These are phyloP conservation scores for Dothiorella sarmentorum DNA, from an alignment of 2,329 filamentous ascomycete species.

Conservation along the genomic window DNA sequence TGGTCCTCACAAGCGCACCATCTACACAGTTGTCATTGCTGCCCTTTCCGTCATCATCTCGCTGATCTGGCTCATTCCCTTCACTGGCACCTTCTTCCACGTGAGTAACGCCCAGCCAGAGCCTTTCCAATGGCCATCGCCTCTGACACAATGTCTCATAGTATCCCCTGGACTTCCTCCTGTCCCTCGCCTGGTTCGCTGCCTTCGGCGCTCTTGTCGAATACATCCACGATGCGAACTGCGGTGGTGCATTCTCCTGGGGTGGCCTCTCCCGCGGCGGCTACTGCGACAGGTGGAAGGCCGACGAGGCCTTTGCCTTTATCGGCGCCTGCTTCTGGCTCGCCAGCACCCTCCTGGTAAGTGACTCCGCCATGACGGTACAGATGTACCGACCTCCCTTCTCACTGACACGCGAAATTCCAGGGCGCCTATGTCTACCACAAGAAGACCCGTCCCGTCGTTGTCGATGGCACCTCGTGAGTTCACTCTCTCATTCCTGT, in stretches of 20 bases:
- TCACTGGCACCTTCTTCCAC: conserved; percentile 62
- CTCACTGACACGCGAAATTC: not conserved
- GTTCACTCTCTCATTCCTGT: not conserved
- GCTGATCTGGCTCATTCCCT: conserved; percentile 70
- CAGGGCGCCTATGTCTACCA: conserved; percentile 22
- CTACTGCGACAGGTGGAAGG: conserved; percentile 66
- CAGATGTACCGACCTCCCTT: not conserved
- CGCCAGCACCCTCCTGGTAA: conserved; percentile 56
- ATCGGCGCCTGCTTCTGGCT: conserved; percentile 70
- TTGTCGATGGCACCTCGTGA: conserved; percentile 20
- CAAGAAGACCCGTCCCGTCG: conserved; percentile 19
- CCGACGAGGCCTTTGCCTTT: conserved; percentile 69
- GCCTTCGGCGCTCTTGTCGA: conserved; percentile 56
- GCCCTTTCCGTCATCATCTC: conserved; percentile 65
- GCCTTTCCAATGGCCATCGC: not conserved
- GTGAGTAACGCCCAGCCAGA: not conserved
- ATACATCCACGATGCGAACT: conserved; percentile 27
- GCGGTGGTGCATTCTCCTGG: conserved; percentile 49
- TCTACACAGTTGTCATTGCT: conserved; percentile 72
- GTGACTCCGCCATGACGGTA: not conserved
- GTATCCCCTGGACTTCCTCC: conserved; percentile 67
- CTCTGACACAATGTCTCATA: not conserved
- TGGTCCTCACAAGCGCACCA: conserved; percentile 58
- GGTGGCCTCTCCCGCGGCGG: conserved; percentile 48
- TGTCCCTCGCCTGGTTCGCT: conserved; percentile 68